Conservation (phyloP, 2,329 filamentous ascomycete species). For the Plenodomus tracheiphilus region DNA sequence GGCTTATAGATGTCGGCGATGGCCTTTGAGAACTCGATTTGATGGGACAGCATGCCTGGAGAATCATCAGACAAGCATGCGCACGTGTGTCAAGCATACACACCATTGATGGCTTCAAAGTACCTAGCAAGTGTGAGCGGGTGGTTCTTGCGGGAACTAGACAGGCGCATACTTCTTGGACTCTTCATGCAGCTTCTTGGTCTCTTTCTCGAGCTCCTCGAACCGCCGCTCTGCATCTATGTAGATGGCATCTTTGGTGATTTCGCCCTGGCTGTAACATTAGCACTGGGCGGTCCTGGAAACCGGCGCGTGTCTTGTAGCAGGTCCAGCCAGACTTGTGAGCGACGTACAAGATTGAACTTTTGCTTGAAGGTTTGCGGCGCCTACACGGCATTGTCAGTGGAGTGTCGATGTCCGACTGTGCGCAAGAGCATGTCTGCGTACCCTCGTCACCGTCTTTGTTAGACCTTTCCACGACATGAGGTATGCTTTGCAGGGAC, state of each 20-base stretch:
- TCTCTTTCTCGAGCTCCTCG: slow-evolving; percentile 90
- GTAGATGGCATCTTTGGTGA: slow-evolving; percentile 94
- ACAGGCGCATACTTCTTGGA: slow-evolving; percentile 69
- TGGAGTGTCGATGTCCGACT: slow-evolving; percentile 15
- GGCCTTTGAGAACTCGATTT: slow-evolving; percentile 97
- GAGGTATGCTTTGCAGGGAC: slow-evolving; percentile 9
- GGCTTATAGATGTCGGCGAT: slow-evolving; percentile 98
- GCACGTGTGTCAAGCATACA: slow-evolving; percentile 12
- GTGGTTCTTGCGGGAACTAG: background rate
- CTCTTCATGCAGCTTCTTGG: slow-evolving; percentile 95
- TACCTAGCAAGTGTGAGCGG: slow-evolving; percentile 58
- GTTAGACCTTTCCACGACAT: slow-evolving; percentile 99
- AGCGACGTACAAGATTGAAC: slow-evolving; percentile 73
- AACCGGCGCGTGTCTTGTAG: slow-evolving; percentile 15
- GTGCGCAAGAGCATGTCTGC: slow-evolving; percentile 10
- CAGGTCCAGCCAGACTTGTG: background rate
- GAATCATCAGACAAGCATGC: slow-evolving; percentile 18
- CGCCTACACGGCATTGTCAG: slow-evolving; percentile 56
- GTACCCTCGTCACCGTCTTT: slow-evolving; percentile 84
- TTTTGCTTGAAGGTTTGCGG: slow-evolving; percentile 89
- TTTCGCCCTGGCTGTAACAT: slow-evolving; percentile 64
- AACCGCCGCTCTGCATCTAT: slow-evolving; percentile 93
- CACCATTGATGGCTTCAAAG: slow-evolving; percentile 92
- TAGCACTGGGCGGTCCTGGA: slow-evolving; percentile 9
- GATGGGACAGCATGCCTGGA: slow-evolving; percentile 85